A percentile compares a stretch with the other conserved stretches of the same genome.
phyloP scores from a whole-genome alignment of 352 stramenopile species.

The Bremia lactucae region DNA sequence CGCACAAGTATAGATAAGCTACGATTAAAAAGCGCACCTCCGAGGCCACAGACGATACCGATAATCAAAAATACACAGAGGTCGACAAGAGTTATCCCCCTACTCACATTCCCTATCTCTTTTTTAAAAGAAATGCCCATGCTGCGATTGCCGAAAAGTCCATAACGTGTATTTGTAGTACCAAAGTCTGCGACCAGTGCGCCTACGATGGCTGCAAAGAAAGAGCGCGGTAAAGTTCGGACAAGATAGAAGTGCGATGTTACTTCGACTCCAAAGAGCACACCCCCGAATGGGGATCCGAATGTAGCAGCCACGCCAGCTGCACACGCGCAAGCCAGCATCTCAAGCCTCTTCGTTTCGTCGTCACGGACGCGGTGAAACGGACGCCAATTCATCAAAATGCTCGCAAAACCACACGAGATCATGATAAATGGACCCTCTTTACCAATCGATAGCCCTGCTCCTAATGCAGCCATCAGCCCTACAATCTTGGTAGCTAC shows the following conservation, averaged over 20 bases:
- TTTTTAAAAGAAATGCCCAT: constrained; percentile 44
- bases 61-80: constrained; percentile 54
- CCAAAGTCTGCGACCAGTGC: constrained; percentile 55
- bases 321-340: constrained; percentile 72
- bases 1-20: constrained; percentile 56
- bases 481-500: constrained; percentile 68
- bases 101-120: constrained; percentile 28
- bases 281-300: constrained; percentile 73
- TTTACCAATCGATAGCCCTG: constrained; percentile 71
- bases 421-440: constrained; percentile 87
- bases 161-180: constrained; percentile 49
- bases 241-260: constrained; percentile 82
- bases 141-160: constrained; percentile 61
- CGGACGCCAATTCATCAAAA: constrained; percentile 58
- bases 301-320: constrained; percentile 82
- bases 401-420: constrained; percentile 65
- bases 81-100: constrained; percentile 35
- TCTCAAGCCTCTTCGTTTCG: constrained; percentile 69
- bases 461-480: constrained; percentile 42
- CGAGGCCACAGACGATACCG: constrained; percentile 54
- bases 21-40: constrained; percentile 60
- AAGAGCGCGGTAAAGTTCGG: constrained; percentile 60
- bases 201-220: constrained; percentile 75
- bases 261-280: constrained; percentile 80
- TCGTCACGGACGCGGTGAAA: constrained; percentile 72